These are phyloP conservation scores for Usnea hakonensis DNA, from an alignment of 495 filamentous ascomycete genomes.

Conservation along the genomic window DNA sequence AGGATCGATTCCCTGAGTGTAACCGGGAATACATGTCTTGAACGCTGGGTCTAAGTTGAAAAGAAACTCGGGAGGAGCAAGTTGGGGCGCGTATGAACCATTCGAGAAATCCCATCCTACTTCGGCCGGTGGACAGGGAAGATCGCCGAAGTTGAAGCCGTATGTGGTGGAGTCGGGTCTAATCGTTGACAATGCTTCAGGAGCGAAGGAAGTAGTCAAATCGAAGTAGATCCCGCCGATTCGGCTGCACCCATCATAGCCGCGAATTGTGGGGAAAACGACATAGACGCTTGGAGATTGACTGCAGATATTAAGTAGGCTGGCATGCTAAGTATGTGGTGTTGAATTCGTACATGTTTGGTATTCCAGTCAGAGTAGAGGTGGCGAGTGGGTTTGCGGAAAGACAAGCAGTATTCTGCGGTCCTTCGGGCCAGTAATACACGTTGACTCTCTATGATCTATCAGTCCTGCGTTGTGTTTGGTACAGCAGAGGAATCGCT, in stretches of 20 bases:
- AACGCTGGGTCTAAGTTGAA: slow-evolving; percentile 10
- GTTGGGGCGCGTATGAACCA: slow-evolving; percentile 7
- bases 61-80: slow-evolving; percentile 15
- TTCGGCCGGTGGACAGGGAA: slow-evolving; percentile 14
- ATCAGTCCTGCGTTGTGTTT: background rate
- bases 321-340: background rate
- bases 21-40: background rate
- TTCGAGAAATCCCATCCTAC: background rate
- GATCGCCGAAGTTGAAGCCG: slow-evolving; percentile 18
- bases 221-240: background rate
- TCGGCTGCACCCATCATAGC: slow-evolving; percentile 1
- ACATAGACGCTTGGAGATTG: slow-evolving; percentile 9
- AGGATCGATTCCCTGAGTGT: slow-evolving; percentile 11
- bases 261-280: slow-evolving; percentile 6
- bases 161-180: slow-evolving; percentile 5
- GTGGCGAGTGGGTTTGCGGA: background rate
- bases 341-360: background rate
- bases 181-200: slow-evolving; percentile 11
- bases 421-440: slow-evolving; percentile 2
- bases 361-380: background rate
- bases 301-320: background rate
- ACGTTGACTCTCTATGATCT: background rate
- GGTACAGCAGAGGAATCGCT: background rate
- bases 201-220: slow-evolving; percentile 12
- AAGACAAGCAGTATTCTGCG: slow-evolving; percentile 6